Conservation (phyloP, 352 stramenopile species). For the Globisporangium cylindrosporum region DNA sequence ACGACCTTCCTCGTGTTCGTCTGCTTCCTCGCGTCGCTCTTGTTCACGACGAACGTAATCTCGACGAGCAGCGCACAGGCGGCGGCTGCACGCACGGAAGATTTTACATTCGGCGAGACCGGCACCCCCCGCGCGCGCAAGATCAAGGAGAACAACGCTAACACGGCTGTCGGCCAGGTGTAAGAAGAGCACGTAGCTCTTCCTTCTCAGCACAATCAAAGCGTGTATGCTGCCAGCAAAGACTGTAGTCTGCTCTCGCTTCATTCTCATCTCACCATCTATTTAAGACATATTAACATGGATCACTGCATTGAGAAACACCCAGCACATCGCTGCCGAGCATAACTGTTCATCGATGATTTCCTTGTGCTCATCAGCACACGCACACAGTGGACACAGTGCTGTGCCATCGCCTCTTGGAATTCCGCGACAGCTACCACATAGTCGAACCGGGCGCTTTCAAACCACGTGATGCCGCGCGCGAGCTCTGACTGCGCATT, state of each 20-base stretch:
- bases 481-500: too few relatives aligned
- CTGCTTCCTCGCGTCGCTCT: slow-evolving; percentile 50
- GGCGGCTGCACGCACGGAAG: slow-evolving; percentile 20
- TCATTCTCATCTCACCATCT: neutral
- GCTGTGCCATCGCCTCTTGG: neutral
- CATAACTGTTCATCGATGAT: neutral
- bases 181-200: slow-evolving; percentile 13
- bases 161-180: slow-evolving; percentile 23
- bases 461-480: neutral
- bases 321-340: neutral
- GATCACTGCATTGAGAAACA: neutral
- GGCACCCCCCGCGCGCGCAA: slow-evolving; percentile 41
- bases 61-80: slow-evolving; percentile 9
- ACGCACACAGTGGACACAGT: neutral
- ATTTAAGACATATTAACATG: neutral
- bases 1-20: slow-evolving; percentile 55
- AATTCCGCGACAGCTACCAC: too few relatives aligned
- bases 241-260: neutral
- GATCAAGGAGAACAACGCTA: slow-evolving; percentile 18
- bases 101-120: slow-evolving; percentile 51
- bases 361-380: neutral
- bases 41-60: slow-evolving; percentile 52
- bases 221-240: neutral
- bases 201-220: neutral
- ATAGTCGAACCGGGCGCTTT: too few relatives aligned